Evolutionary conservation across 1,284 basidiomycete species (phyloP), one percentile per base, ranked within the genome.

Genomic region (Ganoderma boninense): DNA sequence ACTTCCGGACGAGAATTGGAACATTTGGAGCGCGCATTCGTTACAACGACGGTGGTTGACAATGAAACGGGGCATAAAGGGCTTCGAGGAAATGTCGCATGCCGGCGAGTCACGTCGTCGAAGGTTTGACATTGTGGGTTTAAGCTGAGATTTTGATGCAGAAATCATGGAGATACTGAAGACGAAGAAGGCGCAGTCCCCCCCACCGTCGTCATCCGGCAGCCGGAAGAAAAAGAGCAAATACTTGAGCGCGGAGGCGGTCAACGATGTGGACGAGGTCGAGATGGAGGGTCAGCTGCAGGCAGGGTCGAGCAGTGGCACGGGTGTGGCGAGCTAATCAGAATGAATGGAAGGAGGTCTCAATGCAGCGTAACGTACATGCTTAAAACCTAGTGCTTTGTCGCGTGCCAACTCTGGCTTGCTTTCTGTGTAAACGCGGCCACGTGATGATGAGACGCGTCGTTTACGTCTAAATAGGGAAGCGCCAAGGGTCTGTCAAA

Each of bases 91-190:
- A 63, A 94, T 95, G 92, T 86, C 91, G 2, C 90, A 93, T 77
- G 85, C 87, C 81, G 93, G 93, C 92, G 66, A 42, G 84, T 78
- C 40, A 61, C 16, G 64, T 72, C 64, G 26, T 20, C 42, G 32
- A 64, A 23, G n/a, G n/a, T n/a, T 14, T 38, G 26, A 18, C 40
- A 18, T 20, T 32, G 40, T 57, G 32, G 46, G 46, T 44, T n/a
- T 63, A 42, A 29, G 20, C 62, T 62, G n/a, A 62, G 11, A 20
- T 4, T 20, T 4, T 65, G 29, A 11, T 11, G 18, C 74, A 94
- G 93, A 94, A 80, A 92, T 94, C 69, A 90, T 94, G 87, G 92
- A 94, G 72, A 93, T 94, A 69, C 83, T 94, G 61, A 85, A 89
- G 65, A 84, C 88, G 61, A 94, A 92, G 79, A 92, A 93, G 75